phyloP scores from a whole-genome alignment of 2,329 filamentous ascomycete species.

The Hypoxylon sp. region DNA sequence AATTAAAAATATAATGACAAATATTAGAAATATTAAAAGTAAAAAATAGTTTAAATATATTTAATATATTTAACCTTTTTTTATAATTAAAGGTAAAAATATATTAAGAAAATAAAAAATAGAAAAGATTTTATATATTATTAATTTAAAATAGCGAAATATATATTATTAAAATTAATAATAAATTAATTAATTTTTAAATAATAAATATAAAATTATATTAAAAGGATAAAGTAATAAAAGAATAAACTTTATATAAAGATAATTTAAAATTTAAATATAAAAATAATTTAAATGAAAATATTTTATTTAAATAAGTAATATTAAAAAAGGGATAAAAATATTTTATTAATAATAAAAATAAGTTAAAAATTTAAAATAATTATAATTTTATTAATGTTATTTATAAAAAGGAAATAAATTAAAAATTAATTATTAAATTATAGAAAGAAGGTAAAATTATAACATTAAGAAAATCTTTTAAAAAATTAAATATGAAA shows the following conservation, averaged over 20 bases:
- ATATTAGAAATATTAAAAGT: background rate
- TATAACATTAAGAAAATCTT: too few species aligned
- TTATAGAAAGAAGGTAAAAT: too few species aligned
- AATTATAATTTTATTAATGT: too few species aligned
- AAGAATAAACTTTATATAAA: background rate
- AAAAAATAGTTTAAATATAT: background rate
- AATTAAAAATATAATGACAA: background rate
- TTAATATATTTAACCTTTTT: background rate
- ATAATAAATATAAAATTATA: background rate
- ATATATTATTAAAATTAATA: slow-evolving; percentile 2
- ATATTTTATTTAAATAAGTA: too few species aligned
- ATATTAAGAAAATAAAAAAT: background rate
- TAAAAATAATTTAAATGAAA: background rate
- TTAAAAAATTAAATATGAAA: background rate
- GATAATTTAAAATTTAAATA: background rate
- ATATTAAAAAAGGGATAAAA: background rate
- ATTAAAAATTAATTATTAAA: too few species aligned
- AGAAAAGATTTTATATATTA: background rate
- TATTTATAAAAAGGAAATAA: too few species aligned
- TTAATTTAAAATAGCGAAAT: background rate
- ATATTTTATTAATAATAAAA: background rate
- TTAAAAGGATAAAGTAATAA: background rate
- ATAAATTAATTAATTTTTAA: background rate
- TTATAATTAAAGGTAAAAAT: background rate
- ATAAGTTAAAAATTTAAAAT: too few species aligned